These are phyloP conservation scores for Cordia subcordata DNA, from an alignment of 257 asterid species.

Conservation along the genomic window DNA sequence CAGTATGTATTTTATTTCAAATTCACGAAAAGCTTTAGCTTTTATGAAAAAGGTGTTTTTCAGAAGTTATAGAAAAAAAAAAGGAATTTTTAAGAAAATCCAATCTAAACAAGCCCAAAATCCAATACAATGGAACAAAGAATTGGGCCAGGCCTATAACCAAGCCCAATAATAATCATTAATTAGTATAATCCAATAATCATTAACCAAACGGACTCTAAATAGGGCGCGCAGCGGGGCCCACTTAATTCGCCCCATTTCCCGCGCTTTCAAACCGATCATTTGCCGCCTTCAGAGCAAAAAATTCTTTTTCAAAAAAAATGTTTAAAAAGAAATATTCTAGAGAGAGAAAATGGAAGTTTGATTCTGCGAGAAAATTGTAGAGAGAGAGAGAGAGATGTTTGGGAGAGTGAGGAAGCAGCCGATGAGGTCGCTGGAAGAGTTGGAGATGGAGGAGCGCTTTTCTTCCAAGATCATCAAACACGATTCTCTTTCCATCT, in stretches of 20 bases:
- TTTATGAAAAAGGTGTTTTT: no score
- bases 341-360: neutral
- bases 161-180: no score
- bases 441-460: constrained; percentile 57
- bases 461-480: constrained; percentile 51
- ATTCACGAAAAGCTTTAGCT: no score
- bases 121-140: no score
- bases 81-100: no score
- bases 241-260: neutral
- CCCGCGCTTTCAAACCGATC: neutral
- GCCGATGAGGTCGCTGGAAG: constrained; percentile 49
- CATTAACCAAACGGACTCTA: neutral
- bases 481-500: constrained; percentile 72
- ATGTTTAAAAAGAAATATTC: no score
- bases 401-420: constrained; percentile 63
- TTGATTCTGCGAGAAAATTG: neutral
- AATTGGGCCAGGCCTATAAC: no score
- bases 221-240: neutral
- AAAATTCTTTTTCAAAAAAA: no score
- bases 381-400: constrained; percentile 25
- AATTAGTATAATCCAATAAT: no score
- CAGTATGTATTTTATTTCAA: no score
- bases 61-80: no score
- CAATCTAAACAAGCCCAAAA: no score
- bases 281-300: neutral